Evolutionary conservation across 1,284 basidiomycete species (phyloP), one percentile per base, ranked within the genome.

Genomic region (Cryptococcus deneoformans): DNA sequence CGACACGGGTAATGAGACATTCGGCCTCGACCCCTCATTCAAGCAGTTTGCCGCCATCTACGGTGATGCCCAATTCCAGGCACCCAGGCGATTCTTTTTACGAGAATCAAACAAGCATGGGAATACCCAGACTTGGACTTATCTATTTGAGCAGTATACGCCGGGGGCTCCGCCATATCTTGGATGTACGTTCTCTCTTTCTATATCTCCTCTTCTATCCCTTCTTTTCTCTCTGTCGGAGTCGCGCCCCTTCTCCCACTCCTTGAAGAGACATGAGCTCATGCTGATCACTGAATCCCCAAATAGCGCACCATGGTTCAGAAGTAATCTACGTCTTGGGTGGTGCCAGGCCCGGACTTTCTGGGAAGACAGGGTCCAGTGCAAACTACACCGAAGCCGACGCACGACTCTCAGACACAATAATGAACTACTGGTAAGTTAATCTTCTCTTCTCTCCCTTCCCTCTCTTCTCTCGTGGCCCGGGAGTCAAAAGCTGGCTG

Each of bases 371-470:
- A 38, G 44, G 52, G 1, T 56, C 52, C 46, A 39, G 44, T n/a
- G 44, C 46, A 5, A 63, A 63, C 43, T 71, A 67, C 52, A 67
- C 70, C 1, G 59, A 58, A 1, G 59, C 49, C 11, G 64, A 71
- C 29, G 58, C 45, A 11, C 35, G 35, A 6, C 52, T 77, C 6
- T 62, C 67, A 6, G 40, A 59, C 37, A 46, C 58, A 12, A 68
- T 72, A 56, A 62, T 69, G 50, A 59, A 68, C 43, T 75, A 75
- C 64, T 75, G 71, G 75, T 75, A 44, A 49, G 72, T 62, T 3
- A 29, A 29, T 29, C 29, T 29, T 29, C 29, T 5, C 29, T 29
- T 29, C 29, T 29, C 29, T 6, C 1, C 6, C 12, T 16, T 10
- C 34, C 46, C 58, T 29, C 29, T 29, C 40, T 16, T 16, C 40